Base-by-base conservation (phyloP, 192 early-diverging fungal species). In the Geosiphon pyriformis region DNA sequence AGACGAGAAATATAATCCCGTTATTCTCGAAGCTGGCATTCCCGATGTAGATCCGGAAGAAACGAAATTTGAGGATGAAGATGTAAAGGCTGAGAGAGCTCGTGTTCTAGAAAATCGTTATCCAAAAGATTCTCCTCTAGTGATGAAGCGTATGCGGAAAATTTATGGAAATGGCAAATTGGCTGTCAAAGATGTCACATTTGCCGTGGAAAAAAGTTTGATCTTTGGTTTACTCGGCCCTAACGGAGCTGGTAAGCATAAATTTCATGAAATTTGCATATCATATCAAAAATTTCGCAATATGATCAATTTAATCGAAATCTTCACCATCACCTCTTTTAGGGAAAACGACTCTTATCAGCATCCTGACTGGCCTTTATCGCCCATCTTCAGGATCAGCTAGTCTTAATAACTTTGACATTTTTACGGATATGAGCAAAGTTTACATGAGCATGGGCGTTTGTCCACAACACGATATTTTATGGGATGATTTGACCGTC, bases 391-490 rank as follows among this genome's bases (percentile, higher is more conserved):
- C 61, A 23, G 89, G 89, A 30, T 63, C 52, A 35, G 88, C 87
- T 0, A 75, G 49, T 34, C 58, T 91, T 11, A 80, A 82, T 30
- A 82, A 84, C 0, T 86, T 71, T 54, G 78, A 87, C 62, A 69
- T 88, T 61, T 65, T 72, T 22, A 79, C 74, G 0, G 55, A 88
- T 31, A 80, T 70, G 65, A 66, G 73, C 33, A 70, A 77, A 48
- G 83, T 91, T 0, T 85, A 85, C 53, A 59, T 74, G 22, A 76
- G 74, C 50, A 87, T 90, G 65, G 90, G 88, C 7, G 75, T 91
- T 34, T 91, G 89, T 60, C 87, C 89, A 12, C 89, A 91, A 65
- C 72, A 81, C 48, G 87, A 88, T 61, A 85, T 88, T 64, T 71
- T 91, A 1, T 91, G 90, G 88, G 85, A 90, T 29, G 85, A 89